Base-by-base conservation (phyloP, 495 filamentous ascomycete species). In the Thermochaetoides thermophila region DNA sequence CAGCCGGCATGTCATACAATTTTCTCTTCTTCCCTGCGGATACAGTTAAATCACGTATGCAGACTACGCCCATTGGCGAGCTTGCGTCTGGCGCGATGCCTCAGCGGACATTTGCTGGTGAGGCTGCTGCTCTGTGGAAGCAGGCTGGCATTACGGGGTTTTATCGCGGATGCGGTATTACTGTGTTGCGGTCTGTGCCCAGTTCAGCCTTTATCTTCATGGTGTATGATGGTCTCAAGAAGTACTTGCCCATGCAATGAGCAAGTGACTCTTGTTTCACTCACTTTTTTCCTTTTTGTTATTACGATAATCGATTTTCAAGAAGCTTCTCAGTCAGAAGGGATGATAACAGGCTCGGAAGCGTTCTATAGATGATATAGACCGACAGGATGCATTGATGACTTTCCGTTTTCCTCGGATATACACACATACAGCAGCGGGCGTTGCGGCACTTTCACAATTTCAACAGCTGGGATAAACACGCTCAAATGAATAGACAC, bases 151-250 rank as follows among this genome's bases (percentile, higher is more conserved):
- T 95, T 15, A 76, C 69, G 43, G 84, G 81, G 5, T 59, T 99
- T 40, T 99, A 96, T 56, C 69, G 86, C 27, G 89, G 89, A 5
- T 99, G 89, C 44, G 89, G 89, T 11, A 92, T 96, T 35, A 99
- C 89, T 7, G 83, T 87, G 26, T 61, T 71, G 18, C 69, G 89
- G 33, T 77, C 83, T 14, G 85, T 84, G 17, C 89, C 89, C 0
- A 92, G 85, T 49, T 91, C 82, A n/a, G 91, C 87, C 22, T 81
- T 96, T 45, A 99, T 99, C 35, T 99, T 97, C 49, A 78, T 85
- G 24, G 69, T 95, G 20, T 95, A 82, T 53, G 86, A 95, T 60
- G 74, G 72, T 25, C 59, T 96, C 57, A 80, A 78, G 53, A 67
- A 60, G 32, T 64, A 71, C 49, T 69, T 84, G 10, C 60, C 63